A percentile compares a stretch with the other conserved stretches of the same genome.
Evolutionary conservation across 352 stramenopile genomes (phyloP).

Genomic region (Aphanomyces euteiches): DNA sequence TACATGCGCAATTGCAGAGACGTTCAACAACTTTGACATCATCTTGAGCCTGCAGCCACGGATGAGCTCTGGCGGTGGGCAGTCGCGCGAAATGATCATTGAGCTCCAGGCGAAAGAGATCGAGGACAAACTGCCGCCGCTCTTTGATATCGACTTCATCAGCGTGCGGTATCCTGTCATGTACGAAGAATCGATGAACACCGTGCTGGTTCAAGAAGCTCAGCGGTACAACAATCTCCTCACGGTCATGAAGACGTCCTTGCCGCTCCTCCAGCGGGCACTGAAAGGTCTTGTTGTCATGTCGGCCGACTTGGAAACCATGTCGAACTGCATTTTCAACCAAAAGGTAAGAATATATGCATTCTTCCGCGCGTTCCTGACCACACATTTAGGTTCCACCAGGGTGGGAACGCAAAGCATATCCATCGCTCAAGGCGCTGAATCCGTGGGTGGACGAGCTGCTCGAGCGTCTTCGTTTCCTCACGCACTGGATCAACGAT

Average conservation of each 20-base stretch:
- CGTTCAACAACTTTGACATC: conserved; percentile 86
- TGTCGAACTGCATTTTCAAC: conserved; percentile 83
- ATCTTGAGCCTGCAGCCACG: conserved; percentile 62
- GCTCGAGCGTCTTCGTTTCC: conserved; percentile 67
- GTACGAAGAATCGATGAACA: conserved; percentile 95
- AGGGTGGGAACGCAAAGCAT: conserved; percentile 85
- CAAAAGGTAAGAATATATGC: conserved; percentile 46
- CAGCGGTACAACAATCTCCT: conserved; percentile 83
- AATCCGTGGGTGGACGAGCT: conserved; percentile 86
- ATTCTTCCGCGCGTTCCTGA: too few relatives aligned
- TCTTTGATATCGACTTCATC: conserved; percentile 79
- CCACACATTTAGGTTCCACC: conserved; percentile 58
- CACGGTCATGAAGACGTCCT: conserved; percentile 55
- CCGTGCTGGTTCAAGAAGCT: conserved; percentile 86
- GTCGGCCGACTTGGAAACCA: conserved; percentile 79
- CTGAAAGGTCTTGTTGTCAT: conserved; percentile 81
- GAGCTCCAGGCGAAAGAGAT: conserved; percentile 67
- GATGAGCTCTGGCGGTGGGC: conserved; percentile 56
- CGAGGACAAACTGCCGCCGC: conserved; percentile 49
- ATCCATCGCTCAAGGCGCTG: conserved; percentile 88
- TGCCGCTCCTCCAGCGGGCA: conserved; percentile 65
- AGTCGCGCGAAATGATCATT: conserved; percentile 77
- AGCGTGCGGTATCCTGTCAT: conserved; percentile 82
- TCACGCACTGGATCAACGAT: conserved; percentile 65
- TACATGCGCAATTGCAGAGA: conserved; percentile 88